Base-by-base conservation (phyloP, 148 eudicot genomes). In the Cornus controversa region DNA sequence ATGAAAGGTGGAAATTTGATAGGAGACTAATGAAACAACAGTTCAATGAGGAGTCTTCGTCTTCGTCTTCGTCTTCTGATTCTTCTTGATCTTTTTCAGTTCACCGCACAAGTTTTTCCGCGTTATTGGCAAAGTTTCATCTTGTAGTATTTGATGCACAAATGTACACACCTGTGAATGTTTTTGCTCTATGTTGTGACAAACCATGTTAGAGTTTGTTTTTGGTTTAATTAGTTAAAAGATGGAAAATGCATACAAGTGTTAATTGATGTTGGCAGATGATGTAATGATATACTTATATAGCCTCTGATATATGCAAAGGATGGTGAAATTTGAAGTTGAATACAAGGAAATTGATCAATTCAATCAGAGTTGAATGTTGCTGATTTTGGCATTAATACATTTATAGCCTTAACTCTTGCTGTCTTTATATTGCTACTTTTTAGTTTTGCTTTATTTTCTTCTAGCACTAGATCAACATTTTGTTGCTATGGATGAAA, bases 1-100 rank as follows among this genome's bases (percentile, higher is more conserved):
- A 74, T n/a, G 63, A 68, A 9, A 47, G 5, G 9, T 80, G 82
- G 82, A 79, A 45, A 23, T 16, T 11, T 10, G 8, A 14, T 24
- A 74, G 82, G 78, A 45, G 22, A 27, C 6, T 5, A 2, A 37
- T 1, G 13, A 79, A 29, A 54, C 2, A 29, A 6, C 29, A 25
- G 45, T 60, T 5, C 8, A 60, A 1, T 60, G 25, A 60, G 64
- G 25, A 60, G 24, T 60, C 20, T 60, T 60, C 6, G 3, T n/a
- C 64, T 18, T 60, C 64, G 24, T 60, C 20, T 60, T 60, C 6
- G 3, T n/a, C 64, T 18, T 60, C 64, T 50, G 57, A 9, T 40
- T 40, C 45, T 40, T n/a, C 20, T 60, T 60, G 22, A 18, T n/a
- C 25, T 2, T 60, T 15, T 50, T 40, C 7, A 0, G 57, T 40